These are phyloP conservation scores for Aureobasidium sp. DNA, from an alignment of 2,329 filamentous ascomycete species.

Conservation along the genomic window DNA sequence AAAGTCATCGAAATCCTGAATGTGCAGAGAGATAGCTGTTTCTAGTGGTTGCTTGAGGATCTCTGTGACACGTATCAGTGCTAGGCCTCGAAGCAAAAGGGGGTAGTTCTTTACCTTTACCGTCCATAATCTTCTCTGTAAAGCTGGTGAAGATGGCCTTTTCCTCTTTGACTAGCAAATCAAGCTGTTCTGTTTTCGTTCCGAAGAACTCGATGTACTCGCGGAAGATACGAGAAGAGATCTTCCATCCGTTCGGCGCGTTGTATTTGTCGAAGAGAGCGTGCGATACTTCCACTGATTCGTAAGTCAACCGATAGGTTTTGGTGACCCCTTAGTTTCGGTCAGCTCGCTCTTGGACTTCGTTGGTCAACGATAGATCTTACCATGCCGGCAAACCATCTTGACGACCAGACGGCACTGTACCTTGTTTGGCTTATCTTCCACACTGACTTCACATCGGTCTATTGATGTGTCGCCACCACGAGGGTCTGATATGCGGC, in stretches of 20 bases:
- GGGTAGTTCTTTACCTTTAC: constrained; percentile 43
- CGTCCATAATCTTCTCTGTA: constrained; percentile 68
- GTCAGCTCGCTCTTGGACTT: neutral
- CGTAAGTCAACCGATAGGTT: constrained; percentile 69
- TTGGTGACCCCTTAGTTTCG: constrained; percentile 58
- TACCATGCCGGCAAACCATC: constrained; percentile 67
- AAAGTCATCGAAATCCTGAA: constrained; percentile 69
- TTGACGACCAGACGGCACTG: constrained; percentile 69
- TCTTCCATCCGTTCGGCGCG: constrained; percentile 63
- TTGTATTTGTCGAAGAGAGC: constrained; percentile 64
- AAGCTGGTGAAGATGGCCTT: constrained; percentile 72
- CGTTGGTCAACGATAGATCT: neutral
- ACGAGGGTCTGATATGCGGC: constrained; percentile 54
- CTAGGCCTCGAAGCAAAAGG: neutral
- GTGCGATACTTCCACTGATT: constrained; percentile 65
- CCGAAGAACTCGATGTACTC: constrained; percentile 77
- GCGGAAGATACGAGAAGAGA: constrained; percentile 62
- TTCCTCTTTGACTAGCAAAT: constrained; percentile 65
- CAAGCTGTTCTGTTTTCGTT: constrained; percentile 71
- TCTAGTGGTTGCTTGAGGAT: constrained; percentile 73
- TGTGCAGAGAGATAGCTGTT: constrained; percentile 70
- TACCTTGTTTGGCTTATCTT: constrained; percentile 59
- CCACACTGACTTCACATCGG: constrained; percentile 64
- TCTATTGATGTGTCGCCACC: constrained; percentile 67
- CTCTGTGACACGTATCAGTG: constrained; percentile 40